Evolutionary conservation across 768 basidiomycete species (phyloP).

Genomic region (Phlegmacium glaucopus): DNA sequence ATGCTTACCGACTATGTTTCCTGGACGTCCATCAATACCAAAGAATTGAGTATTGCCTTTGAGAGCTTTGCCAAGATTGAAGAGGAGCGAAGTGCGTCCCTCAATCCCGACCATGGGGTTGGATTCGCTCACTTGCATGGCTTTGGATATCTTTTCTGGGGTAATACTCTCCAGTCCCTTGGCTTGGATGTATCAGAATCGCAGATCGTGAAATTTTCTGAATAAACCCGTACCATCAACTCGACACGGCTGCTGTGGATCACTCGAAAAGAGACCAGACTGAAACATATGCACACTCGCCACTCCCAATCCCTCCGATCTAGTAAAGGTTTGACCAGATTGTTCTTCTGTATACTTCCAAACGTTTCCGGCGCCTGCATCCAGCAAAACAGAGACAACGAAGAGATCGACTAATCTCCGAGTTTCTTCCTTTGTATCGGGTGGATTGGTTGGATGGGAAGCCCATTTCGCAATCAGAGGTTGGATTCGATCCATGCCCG

Average conservation of each 20-base stretch:
- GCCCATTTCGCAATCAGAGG: constrained; percentile 61
- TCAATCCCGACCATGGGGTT: constrained; percentile 93
- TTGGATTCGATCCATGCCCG: constrained; percentile 58
- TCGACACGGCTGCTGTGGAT: constrained; percentile 53
- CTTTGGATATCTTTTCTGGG: constrained; percentile 50
- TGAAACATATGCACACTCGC: constrained; percentile 91
- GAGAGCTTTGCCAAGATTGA: constrained; percentile 71
- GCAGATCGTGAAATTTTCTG: neutral
- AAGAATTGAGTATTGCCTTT: constrained; percentile 64
- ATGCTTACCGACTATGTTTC: constrained; percentile 70
- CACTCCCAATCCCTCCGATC: constrained; percentile 84
- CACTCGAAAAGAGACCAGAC: constrained; percentile 76
- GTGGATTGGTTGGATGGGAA: constrained; percentile 27
- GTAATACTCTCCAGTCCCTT: constrained; percentile 67
- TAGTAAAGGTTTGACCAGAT: constrained; percentile 49
- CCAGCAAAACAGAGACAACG: constrained; percentile 86
- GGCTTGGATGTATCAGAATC: constrained; percentile 39
- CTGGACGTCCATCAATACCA: constrained; percentile 70
- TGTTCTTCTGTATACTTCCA: constrained; percentile 75
- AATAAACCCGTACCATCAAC: constrained; percentile 71
- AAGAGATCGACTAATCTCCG: constrained; percentile 86
- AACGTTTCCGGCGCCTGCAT: constrained; percentile 84
- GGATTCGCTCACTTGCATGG: constrained; percentile 72
- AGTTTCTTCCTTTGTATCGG: constrained; percentile 55
- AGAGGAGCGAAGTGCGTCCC: constrained; percentile 77